A percentile compares a stretch with the other conserved stretches of the same genome.
Evolutionary conservation across 1,139 yeast genomes (phyloP).

Genomic region (Suhomyces chickasaworum): DNA sequence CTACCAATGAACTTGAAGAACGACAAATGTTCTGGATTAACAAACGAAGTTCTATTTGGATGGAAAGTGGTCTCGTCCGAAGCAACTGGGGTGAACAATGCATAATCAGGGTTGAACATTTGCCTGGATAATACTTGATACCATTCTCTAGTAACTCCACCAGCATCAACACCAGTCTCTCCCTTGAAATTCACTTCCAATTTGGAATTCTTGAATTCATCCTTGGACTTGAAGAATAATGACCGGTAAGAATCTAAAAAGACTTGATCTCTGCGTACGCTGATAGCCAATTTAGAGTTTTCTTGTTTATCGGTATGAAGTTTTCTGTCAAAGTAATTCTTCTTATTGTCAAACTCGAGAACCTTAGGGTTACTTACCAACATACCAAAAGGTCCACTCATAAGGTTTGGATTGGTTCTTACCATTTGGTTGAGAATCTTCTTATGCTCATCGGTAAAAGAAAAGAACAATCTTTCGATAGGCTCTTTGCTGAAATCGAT

Average conservation of each 20-base stretch:
- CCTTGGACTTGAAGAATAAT: constrained; percentile 75
- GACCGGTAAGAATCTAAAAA: constrained; percentile 89
- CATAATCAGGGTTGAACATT: constrained; percentile 96
- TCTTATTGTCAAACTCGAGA: constrained; percentile 91
- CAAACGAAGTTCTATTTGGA: constrained; percentile 90
- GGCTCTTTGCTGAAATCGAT: constrained; percentile 75
- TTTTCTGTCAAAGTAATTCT: constrained; percentile 78
- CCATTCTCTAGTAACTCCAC: constrained; percentile 98
- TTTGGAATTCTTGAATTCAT: constrained; percentile 72
- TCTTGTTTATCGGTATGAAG: constrained; percentile 53
- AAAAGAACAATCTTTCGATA: constrained; percentile 75
- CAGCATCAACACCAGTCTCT: constrained; percentile 97
- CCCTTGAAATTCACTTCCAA: constrained; percentile 84
- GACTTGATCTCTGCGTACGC: constrained; percentile 85
- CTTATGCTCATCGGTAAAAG: constrained; percentile 89
- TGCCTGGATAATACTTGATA: constrained; percentile 91
- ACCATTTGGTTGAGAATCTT: constrained; percentile 91
- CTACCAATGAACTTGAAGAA: constrained; percentile 95
- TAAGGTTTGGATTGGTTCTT: constrained; percentile 83
- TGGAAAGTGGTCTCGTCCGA: constrained; percentile 94
- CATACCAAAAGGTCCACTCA: constrained; percentile 96
- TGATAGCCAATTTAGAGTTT: constrained; percentile 56
- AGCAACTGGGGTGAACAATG: constrained; percentile 87
- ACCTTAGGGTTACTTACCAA: constrained; percentile 87
- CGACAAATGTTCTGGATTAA: constrained; percentile 89